Base-by-base conservation (phyloP, 2,329 filamentous ascomycete species). In the Pseudonectria buxi region DNA sequence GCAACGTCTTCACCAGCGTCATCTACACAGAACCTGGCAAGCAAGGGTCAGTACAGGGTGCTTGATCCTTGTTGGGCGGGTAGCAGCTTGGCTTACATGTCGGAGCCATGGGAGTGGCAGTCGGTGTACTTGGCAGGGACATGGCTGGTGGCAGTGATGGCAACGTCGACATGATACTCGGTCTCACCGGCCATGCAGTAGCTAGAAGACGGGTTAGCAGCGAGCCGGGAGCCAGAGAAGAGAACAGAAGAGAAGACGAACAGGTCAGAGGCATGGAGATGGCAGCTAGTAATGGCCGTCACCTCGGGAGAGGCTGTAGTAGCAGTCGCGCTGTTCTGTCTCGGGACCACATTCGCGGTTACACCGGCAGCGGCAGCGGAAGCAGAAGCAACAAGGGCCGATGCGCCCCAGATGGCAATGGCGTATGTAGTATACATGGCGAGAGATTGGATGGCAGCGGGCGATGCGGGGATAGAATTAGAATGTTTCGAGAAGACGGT, bases 111-210 rank as follows among this genome's bases (percentile, higher is more conserved):
- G 1, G 59, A 49, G 54, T 86, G 81, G 51, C 83, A 86, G 36
- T 61, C 75, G 0, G 78, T 83, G 49, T 78, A 84, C 34, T 72
- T 61, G 0, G 78, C 63, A 2, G 81, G 77, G 13, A 77, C 57
- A 32, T 71, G 69, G 30, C 68, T 67, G 2, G 72, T 77, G 13
- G 67, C 68, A 4, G 74, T 82, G 3, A 66, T 62, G 6, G 70
- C 68, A 3, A 65, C 59, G 32, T 63, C 59, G 14, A 71, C 59
- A 25, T 58, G 45, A 35, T 65, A 71, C 49, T 71, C 67, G 1
- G 58, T 58, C 9, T 57, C 52, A 30, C 60, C 63, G 26, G 59
- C 63, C 46, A 70, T 57, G 45, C 70, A 74, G 43, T 58, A 64
- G 11, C 68, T 72, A 37, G 16, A 10, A 24, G 30, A 24, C 11